Conservation (phyloP, 352 stramenopile genomes). For the Paralagenidium karlingii region DNA sequence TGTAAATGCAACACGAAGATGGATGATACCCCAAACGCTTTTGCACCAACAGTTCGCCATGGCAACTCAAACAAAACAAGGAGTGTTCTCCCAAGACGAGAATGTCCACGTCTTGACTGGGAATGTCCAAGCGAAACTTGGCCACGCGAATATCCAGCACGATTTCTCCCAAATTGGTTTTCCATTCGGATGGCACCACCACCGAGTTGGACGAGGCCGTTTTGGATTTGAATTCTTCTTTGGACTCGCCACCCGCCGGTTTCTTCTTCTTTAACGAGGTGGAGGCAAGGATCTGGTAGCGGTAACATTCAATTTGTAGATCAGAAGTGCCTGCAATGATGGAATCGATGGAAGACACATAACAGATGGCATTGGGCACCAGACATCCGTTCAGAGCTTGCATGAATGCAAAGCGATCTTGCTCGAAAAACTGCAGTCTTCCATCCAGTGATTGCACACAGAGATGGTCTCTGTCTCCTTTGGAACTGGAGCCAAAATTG, state of each 20-base stretch:
- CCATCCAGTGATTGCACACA: conserved; percentile 88
- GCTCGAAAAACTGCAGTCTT: conserved; percentile 86
- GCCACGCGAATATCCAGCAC: conserved; percentile 48
- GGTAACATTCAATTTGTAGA: conserved; percentile 80
- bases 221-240: conserved; percentile 21
- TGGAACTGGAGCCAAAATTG: conserved; percentile 22
- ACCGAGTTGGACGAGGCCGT: conserved; percentile 11
- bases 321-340: conserved; percentile 74
- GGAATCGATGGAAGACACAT: conserved; percentile 63
- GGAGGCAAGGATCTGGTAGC: conserved; percentile 70
- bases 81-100: conserved; percentile 72
- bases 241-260: conserved; percentile 10
- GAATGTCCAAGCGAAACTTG: conserved; percentile 49
- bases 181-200: conserved; percentile 39
- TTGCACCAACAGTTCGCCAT: conserved; percentile 67
- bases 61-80: conserved; percentile 61
- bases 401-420: conserved; percentile 81
- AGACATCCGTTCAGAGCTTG: conserved; percentile 74
- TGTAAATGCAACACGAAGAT: conserved; percentile 45
- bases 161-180: conserved; percentile 45
- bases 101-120: conserved; percentile 56
- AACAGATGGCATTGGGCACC: conserved; percentile 69
- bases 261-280: conserved; percentile 59
- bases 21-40: conserved; percentile 67
- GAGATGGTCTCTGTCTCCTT: conserved; percentile 44